Conservation (phyloP, 2,329 filamentous ascomycete genomes). For the Fusarium sp. region DNA sequence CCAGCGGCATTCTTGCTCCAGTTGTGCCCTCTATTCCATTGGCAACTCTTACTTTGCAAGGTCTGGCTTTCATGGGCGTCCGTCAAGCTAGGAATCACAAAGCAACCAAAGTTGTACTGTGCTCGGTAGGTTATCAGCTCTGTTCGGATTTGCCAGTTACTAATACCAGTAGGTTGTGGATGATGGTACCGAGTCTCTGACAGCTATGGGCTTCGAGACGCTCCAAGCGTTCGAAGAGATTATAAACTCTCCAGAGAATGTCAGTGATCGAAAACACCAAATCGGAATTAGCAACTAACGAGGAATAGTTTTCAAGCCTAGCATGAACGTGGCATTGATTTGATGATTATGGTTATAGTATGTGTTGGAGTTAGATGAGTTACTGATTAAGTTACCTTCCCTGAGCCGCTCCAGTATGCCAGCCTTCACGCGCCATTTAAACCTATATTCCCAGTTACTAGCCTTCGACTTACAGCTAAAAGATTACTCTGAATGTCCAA, state of each 20-base stretch:
- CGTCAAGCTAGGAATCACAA: slow-evolving; percentile 85
- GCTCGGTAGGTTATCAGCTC: slow-evolving; percentile 72
- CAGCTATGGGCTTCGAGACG: slow-evolving; percentile 83
- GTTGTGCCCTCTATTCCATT: slow-evolving; percentile 78
- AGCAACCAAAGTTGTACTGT: slow-evolving; percentile 77
- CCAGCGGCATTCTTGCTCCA: slow-evolving; percentile 84
- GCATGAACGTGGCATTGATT: neutral
- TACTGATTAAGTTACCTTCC: too few relatives aligned
- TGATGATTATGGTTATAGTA: neutral
- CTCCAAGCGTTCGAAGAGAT: slow-evolving; percentile 87
- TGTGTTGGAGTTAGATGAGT: neutral
- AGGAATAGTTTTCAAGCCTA: slow-evolving; percentile 29
- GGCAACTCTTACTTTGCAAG: slow-evolving; percentile 77
- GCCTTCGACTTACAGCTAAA: too few relatives aligned
- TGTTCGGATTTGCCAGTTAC: neutral
- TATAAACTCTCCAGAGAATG: slow-evolving; percentile 70
- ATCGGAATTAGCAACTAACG: neutral
- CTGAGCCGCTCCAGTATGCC: too few relatives aligned
- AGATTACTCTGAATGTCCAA: too few relatives aligned
- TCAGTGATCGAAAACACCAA: slow-evolving; percentile 43
- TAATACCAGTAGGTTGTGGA: slow-evolving; percentile 69
- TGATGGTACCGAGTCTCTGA: slow-evolving; percentile 77
- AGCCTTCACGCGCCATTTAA: too few relatives aligned
- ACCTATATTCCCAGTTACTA: too few relatives aligned
- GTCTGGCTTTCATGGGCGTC: slow-evolving; percentile 82